These are phyloP conservation scores for Rhizopus sp. DNA, from an alignment of 371 early-diverging fungal genomes.

Conservation along the genomic window DNA sequence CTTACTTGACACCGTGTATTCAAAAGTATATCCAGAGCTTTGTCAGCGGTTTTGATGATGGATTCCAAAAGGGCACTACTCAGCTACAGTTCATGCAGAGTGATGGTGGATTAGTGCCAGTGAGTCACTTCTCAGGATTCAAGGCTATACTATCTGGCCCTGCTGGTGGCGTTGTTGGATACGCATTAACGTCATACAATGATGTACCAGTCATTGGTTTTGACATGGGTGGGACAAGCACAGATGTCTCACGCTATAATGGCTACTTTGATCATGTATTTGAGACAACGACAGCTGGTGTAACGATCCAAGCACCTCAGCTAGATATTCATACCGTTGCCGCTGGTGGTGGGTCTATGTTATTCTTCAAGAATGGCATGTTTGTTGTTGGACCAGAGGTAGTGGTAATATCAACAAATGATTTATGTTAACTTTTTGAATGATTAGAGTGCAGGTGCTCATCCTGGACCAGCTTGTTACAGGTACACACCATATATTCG, in stretches of 20 bases:
- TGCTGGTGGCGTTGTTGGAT: slow-evolving; percentile 95
- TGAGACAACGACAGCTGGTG: slow-evolving; percentile 93
- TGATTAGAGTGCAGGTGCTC: slow-evolving; percentile 84
- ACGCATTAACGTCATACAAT: slow-evolving; percentile 81
- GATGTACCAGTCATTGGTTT: slow-evolving; percentile 87
- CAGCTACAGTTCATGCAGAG: slow-evolving; percentile 95
- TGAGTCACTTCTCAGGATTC: slow-evolving; percentile 82
- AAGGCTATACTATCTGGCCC: slow-evolving; percentile 94
- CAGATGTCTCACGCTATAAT: slow-evolving; percentile 93
- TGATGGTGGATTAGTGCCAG: slow-evolving; percentile 92
- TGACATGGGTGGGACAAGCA: slow-evolving; percentile 96
- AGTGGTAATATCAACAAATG: not conserved
- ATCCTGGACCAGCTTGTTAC: slow-evolving; percentile 94
- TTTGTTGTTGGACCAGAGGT: slow-evolving; percentile 94
- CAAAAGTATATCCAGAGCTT: slow-evolving; percentile 84
- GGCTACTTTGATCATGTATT: slow-evolving; percentile 92
- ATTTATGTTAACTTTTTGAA: not conserved
- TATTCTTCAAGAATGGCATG: slow-evolving; percentile 92
- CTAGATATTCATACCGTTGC: slow-evolving; percentile 95
- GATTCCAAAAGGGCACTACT: slow-evolving; percentile 56
- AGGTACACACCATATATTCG: slow-evolving; percentile 19
- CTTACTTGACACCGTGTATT: slow-evolving; percentile 93
- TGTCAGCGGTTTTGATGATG: slow-evolving; percentile 82
- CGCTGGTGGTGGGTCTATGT: slow-evolving; percentile 95
- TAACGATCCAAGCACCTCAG: slow-evolving; percentile 95